Conservation (phyloP, 1,284 basidiomycete genomes). For the Sporisorium iseilematis-ciliati region DNA sequence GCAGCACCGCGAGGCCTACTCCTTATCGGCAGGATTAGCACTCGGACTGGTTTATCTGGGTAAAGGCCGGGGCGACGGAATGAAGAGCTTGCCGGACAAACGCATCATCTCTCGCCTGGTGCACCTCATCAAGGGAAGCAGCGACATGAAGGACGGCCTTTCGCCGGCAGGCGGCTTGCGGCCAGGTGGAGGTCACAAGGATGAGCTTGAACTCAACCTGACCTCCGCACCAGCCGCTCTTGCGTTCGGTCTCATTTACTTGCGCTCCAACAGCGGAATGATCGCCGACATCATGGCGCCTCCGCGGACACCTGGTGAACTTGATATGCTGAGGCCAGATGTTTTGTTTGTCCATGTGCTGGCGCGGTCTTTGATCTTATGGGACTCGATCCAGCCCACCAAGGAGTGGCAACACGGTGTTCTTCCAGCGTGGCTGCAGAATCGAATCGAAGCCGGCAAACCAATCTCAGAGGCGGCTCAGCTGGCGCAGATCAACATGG, state of each 20-base stretch:
- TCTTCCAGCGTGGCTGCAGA: slow-evolving; percentile 79
- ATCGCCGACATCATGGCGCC: slow-evolving; percentile 85
- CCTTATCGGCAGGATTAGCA: slow-evolving; percentile 85
- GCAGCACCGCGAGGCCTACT: slow-evolving; percentile 82
- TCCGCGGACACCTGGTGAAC: slow-evolving; percentile 80
- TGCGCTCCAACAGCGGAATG: slow-evolving; percentile 84
- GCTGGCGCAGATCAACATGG: slow-evolving; percentile 62
- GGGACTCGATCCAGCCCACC: slow-evolving; percentile 81
- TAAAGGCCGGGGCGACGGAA: slow-evolving; percentile 70
- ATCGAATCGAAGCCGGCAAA: slow-evolving; percentile 71
- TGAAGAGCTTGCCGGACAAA: slow-evolving; percentile 57
- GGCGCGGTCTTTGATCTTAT: slow-evolving; percentile 85
- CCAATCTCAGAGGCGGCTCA: slow-evolving; percentile 44
- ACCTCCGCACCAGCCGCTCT: slow-evolving; percentile 84
- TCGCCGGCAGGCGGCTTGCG: slow-evolving; percentile 7
- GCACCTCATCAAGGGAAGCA: slow-evolving; percentile 40
- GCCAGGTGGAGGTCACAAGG: slow-evolving; percentile 1
- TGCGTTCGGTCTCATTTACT: slow-evolving; percentile 90
- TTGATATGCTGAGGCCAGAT: slow-evolving; percentile 88
- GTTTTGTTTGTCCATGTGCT: slow-evolving; percentile 85
- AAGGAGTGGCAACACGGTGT: slow-evolving; percentile 82
- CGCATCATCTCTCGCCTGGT: slow-evolving; percentile 55
- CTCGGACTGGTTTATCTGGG: slow-evolving; percentile 97
- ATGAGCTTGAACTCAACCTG: slow-evolving; percentile 35
- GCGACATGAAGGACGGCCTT: neutral